Percentiles rank a stretch among this genome's conserved stretches.
Conservation (phyloP, 2,329 filamentous ascomycete species). For the Scedosporium apiospermum region DNA sequence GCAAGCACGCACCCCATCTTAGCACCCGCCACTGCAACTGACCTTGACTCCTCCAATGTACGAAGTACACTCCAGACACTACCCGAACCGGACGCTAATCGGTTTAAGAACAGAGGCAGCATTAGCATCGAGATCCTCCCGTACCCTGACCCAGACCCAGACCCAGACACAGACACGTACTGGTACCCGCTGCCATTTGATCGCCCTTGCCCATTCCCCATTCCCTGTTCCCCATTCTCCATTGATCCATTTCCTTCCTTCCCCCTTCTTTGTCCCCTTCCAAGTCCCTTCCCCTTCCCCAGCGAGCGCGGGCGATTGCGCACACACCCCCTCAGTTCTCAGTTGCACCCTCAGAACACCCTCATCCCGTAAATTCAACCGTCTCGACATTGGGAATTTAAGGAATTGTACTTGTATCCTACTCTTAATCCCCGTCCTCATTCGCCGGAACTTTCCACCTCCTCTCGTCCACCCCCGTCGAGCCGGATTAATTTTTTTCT, state of each 20-base stretch:
- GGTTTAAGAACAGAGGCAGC: too few species aligned
- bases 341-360: background rate
- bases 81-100: too few species aligned
- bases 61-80: too few species aligned
- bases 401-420: background rate
- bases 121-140: too few species aligned
- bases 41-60: too few species aligned
- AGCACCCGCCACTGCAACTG: too few species aligned
- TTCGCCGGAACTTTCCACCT: background rate
- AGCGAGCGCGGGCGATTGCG: background rate
- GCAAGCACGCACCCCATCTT: too few species aligned
- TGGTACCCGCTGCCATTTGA: background rate
- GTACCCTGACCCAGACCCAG: too few species aligned
- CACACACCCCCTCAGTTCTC: background rate
- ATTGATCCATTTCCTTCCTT: background rate
- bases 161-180: too few species aligned
- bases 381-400: background rate
- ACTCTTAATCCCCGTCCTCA: background rate
- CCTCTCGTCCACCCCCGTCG: background rate
- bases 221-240: background rate
- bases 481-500: constrained; percentile 1
- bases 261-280: background rate
- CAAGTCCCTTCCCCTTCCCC: background rate
- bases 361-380: background rate
- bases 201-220: too few species aligned